phyloP scores from a whole-genome alignment of 2,329 filamentous ascomycete genomes.

The Fragosphaeria purpurea region DNA sequence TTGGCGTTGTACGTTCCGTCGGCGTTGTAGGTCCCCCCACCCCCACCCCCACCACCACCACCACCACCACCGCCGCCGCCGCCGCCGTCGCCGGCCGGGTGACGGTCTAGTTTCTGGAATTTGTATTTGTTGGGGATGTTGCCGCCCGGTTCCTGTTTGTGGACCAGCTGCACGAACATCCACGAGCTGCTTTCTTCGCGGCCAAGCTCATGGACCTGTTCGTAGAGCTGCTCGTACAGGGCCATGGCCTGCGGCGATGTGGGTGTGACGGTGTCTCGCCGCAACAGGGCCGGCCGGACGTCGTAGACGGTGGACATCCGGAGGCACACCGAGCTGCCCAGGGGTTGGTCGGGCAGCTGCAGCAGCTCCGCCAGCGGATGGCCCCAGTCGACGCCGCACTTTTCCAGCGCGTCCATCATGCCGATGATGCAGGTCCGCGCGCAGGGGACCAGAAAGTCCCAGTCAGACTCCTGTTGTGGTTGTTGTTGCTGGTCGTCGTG shows the following conservation, averaged over 20 bases:
- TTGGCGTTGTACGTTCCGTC: background rate
- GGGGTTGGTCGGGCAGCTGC: background rate
- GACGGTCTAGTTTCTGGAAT: too few relatives aligned
- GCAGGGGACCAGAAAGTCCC: conserved; percentile 13
- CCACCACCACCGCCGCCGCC: too few relatives aligned
- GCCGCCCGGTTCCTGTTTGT: too few relatives aligned
- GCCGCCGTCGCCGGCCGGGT: too few relatives aligned
- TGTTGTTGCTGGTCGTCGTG: background rate
- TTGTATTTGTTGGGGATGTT: too few relatives aligned
- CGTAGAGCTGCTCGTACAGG: background rate
- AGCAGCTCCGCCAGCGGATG: conserved; percentile 1
- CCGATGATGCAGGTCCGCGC: conserved; percentile 1
- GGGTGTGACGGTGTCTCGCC: background rate
- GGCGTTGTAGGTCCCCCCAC: too few relatives aligned
- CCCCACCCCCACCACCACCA: too few relatives aligned
- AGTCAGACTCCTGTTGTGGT: conserved; percentile 4
- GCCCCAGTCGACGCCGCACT: conserved; percentile 8
- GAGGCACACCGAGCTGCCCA: background rate
- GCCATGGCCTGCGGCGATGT: background rate
- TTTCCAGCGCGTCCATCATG: conserved; percentile 10
- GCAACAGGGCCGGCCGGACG: background rate
- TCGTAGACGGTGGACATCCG: background rate
- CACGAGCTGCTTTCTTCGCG: background rate
- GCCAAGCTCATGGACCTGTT: background rate
- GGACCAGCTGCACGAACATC: background rate